These are phyloP conservation scores for Bonia amplexicaulis DNA, from an alignment of 176 grass and related monocot genomes.

Conservation along the genomic window DNA sequence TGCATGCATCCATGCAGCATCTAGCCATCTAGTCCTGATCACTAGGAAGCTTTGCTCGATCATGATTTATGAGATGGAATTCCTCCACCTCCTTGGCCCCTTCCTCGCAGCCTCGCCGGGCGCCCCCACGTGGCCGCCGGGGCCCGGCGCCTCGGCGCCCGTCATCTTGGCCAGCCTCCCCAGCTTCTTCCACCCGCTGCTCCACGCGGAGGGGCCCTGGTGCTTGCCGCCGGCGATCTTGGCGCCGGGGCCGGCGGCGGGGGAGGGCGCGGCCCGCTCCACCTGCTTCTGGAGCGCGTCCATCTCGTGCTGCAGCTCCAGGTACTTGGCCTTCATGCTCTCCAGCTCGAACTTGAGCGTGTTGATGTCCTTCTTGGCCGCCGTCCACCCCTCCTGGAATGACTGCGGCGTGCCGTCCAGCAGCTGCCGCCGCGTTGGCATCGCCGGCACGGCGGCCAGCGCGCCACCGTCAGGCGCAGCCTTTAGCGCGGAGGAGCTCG, in stretches of 20 bases:
- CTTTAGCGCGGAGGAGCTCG: conserved; percentile 39
- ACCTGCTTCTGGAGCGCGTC: conserved; percentile 76
- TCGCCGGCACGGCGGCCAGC: neutral
- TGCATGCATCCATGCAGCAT: neutral
- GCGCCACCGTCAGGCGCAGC: neutral
- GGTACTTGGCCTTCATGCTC: conserved; percentile 94
- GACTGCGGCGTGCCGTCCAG: conserved; percentile 92
- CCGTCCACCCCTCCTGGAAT: conserved; percentile 93
- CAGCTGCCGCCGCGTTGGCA: conserved; percentile 58
- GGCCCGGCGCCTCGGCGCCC: conserved; percentile 45
- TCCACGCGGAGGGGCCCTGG: conserved; percentile 63
- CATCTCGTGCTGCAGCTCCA: conserved; percentile 95
- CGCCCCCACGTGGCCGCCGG: neutral
- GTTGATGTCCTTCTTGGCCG: conserved; percentile 99
- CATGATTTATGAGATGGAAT: conserved; percentile 76
- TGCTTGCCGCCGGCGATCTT: conserved; percentile 33
- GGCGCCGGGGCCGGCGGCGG: neutral
- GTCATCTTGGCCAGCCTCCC: conserved; percentile 80
- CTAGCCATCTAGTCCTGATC: neutral
- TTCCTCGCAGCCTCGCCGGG: conserved; percentile 55
- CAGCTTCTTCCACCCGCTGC: conserved; percentile 75
- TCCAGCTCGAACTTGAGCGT: conserved; percentile 99
- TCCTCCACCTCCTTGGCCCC: conserved; percentile 81
- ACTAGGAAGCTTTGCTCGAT: neutral
- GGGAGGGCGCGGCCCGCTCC: conserved; percentile 36